Base-by-base conservation (phyloP, 352 stramenopile genomes). In the Blastocystis sp. region DNA sequence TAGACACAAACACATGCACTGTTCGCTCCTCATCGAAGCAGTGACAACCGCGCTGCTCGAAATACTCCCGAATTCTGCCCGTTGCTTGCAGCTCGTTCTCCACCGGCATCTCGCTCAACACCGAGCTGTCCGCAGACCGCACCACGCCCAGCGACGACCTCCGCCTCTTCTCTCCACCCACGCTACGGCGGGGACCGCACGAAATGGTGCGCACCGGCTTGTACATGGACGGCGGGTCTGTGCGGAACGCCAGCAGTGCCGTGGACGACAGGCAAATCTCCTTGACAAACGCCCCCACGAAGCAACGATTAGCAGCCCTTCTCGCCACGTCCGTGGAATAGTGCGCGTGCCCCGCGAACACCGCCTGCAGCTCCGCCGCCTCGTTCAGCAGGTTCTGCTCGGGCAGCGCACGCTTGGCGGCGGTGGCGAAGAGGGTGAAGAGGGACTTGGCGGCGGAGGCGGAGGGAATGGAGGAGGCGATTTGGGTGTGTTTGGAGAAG, bases 1-100 rank as follows among this genome's bases (percentile, higher is more conserved):
- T 14, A 7, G 14, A 57, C 48, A 57, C 48, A 7, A 14, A 17
- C 14, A 57, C 48, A 57, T 0, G 48, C 48, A 57, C 48, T 0
- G 14, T 14, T 0, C 48, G 48, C 48, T 7, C 6, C 6, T 14
- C 14, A 0, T 57, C 48, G 14, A 57, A 57, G 14, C 48, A 57
- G 48, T 7, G 48, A 57, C 48, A 57, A 57, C 48, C 48, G 14
- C 48, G 48, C 48, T 14, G 3, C 14, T 48, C 34, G 24, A n/a
- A 74, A 40, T 74, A 74, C 64, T n/a, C 64, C 14, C 40, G 64
- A 74, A 74, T 40, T 42, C 14, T 19, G 34, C 34, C 40, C 4
- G 34, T 42, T 45, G 6, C 64, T 4, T n/a, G 64, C 9, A 40
- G 14, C 17, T 19, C 64, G n/a, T 40, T 17, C 42, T 40, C 28